Evolutionary conservation across 257 asterid genomes (phyloP), one percentile per base, ranked within the genome.

Genomic region (Jaltomata sinuosa): DNA sequence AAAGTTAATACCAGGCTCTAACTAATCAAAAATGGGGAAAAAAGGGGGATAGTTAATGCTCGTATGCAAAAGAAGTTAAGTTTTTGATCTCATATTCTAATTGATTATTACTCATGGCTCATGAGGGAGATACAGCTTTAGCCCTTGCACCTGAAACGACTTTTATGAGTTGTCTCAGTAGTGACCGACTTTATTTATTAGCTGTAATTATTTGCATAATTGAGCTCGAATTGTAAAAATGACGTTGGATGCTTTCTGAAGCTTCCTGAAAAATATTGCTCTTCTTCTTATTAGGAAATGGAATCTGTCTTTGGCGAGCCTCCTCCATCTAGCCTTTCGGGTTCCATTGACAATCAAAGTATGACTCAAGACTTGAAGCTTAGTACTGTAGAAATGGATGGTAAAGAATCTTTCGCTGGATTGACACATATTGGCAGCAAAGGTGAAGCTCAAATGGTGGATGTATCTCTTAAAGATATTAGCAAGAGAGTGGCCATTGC

Each of bases 401-500:
- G 59, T n/a, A 83, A 86, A 40, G 84, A 87, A 53, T 40, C 88
- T 3, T 32, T 29, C 6, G 29, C 93, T 54, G 80, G 87, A 49
- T 84, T 94, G 90, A 91, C 97, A 11, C 99, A 94, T 85, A 67
- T 94, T 53, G 92, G 90, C 64, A 83, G 85, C 81, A 88, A 85
- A 87, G 99, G 97, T 7, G 95, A 92, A 86, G 92, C 99, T 31
- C 97, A 88, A 80, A 92, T 95, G 99, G 97, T 92, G 29, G 98
- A 95, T 85, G 80, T 94, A 86, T 91, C 97, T 18, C 85, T 91
- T 31, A 95, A 95, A 89, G 94, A 90, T 77, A 84, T 85, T 16
- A 95, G 90, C 62, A 88, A 87, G 82, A 90, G 99, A 90, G 89
- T 92, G 45, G 98, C 97, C 10, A 22, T 89, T 71, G 98, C 99